phyloP scores from a whole-genome alignment of 495 filamentous ascomycete species.

The Beverwykella pulmonaria region DNA sequence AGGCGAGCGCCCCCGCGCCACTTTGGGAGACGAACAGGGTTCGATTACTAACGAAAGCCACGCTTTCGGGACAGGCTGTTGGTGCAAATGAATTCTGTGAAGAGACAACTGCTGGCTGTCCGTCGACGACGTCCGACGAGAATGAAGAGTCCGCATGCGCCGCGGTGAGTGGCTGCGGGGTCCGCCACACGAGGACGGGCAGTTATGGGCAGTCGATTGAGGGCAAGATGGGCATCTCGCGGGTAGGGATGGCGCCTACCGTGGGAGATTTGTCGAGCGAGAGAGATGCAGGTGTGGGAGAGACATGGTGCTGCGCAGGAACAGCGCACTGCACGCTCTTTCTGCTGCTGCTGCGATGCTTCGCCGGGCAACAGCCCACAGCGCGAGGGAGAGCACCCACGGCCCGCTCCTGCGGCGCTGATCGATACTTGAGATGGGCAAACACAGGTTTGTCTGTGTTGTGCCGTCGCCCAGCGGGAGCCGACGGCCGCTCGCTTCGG shows the following conservation, averaged over 20 bases:
- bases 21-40: background rate
- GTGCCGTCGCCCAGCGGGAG: background rate
- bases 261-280: too few relatives aligned
- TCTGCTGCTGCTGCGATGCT: too few relatives aligned
- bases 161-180: slow-evolving; percentile 1
- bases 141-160: background rate
- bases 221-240: too few relatives aligned
- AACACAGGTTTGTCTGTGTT: background rate
- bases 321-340: background rate
- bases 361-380: background rate
- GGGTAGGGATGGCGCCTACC: too few relatives aligned
- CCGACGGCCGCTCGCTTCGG: slow-evolving; percentile 16
- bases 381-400: too few relatives aligned
- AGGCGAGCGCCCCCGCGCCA: background rate
- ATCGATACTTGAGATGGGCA: slow-evolving; percentile 5
- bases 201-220: too few relatives aligned
- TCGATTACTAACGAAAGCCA: background rate
- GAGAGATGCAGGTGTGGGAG: background rate
- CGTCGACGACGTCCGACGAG: background rate
- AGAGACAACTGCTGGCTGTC: background rate
- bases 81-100: background rate
- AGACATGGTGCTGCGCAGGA: background rate
- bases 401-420: background rate
- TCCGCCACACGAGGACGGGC: slow-evolving; percentile 1
- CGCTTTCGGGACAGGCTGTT: background rate